Evolutionary conservation across 1,284 basidiomycete species (phyloP).

Genomic region (Amylostereum areolatum): DNA sequence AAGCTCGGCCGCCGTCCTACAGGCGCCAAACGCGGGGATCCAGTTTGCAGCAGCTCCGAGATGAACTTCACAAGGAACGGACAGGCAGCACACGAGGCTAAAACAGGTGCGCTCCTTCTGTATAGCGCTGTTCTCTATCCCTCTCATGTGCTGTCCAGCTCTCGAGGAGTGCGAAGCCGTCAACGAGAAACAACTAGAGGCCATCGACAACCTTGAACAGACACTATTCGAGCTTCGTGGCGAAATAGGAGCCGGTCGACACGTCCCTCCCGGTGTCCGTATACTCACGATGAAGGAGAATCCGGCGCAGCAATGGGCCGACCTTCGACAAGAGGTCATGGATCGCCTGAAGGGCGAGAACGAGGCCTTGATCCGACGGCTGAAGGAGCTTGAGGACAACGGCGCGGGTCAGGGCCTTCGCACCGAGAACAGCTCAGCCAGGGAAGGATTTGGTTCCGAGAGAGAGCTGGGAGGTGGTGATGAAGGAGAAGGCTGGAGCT

Average conservation of each 20-base stretch:
- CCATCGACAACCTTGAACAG: constrained; percentile 62
- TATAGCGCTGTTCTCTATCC: not conserved
- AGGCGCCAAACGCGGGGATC: constrained; percentile 17
- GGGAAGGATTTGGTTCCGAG: constrained; percentile 48
- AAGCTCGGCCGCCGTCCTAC: constrained; percentile 29
- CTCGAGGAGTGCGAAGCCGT: constrained; percentile 34
- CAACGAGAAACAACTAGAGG: constrained; percentile 35
- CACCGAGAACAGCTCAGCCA: constrained; percentile 12
- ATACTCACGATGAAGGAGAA: constrained; percentile 70
- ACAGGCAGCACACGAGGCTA: constrained; percentile 29
- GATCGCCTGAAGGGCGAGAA: constrained; percentile 74
- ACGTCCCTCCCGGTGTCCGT: constrained; percentile 66
- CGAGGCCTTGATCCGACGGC: constrained; percentile 52
- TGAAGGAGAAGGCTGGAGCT: constrained; percentile 58
- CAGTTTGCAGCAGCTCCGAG: constrained; percentile 31
- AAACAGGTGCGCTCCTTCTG: constrained; percentile 35
- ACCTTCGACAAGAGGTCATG: constrained; percentile 60
- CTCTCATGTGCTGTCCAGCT: constrained; percentile 23
- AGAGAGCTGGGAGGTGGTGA: constrained; percentile 63
- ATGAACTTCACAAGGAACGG: constrained; percentile 37
- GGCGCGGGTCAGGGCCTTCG: constrained; percentile 17
- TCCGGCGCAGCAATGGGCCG: constrained; percentile 69
- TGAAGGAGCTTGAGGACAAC: constrained; percentile 49
- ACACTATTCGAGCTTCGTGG: constrained; percentile 69
- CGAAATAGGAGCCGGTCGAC: constrained; percentile 71